phyloP scores from a whole-genome alignment of 768 basidiomycete genomes.

The Tylopilus felleus region DNA sequence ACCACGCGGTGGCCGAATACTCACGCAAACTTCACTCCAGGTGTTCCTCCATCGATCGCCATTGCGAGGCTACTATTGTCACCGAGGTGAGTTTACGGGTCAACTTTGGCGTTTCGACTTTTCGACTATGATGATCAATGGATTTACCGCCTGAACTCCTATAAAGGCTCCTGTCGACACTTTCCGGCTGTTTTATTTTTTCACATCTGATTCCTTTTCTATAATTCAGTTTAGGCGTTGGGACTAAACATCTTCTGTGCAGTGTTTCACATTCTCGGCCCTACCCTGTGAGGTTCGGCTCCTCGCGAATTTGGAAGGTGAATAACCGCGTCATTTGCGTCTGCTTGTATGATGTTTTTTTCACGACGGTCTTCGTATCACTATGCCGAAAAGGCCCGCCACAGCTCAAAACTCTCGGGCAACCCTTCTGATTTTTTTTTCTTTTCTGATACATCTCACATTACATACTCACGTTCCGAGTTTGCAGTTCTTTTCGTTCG shows the following conservation, averaged over 20 bases:
- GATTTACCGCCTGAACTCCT: constrained; percentile 84
- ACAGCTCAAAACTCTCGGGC: constrained; percentile 87
- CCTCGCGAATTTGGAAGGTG: background rate
- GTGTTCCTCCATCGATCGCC: background rate
- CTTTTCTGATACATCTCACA: background rate
- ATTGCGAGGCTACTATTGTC: background rate
- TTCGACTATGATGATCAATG: constrained; percentile 38
- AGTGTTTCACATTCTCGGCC: background rate
- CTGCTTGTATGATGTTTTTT: constrained; percentile 16
- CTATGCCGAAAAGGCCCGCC: constrained; percentile 88
- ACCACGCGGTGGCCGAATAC: background rate
- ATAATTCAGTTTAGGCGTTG: background rate
- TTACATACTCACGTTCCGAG: background rate
- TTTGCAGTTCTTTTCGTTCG: background rate
- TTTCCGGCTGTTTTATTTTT: constrained; percentile 72
- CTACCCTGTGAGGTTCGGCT: background rate
- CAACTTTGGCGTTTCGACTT: background rate
- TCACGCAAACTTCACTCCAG: constrained; percentile 5
- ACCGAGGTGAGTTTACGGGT: constrained; percentile 5
- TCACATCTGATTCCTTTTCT: constrained; percentile 45
- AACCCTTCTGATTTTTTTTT: constrained; percentile 56
- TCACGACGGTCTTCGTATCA: constrained; percentile 92
- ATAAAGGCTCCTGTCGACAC: constrained; percentile 56
- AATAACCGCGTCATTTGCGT: background rate
- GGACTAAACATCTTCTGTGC: background rate